Evolutionary conservation across 768 basidiomycete species (phyloP).

Genomic region (Panaeolus cyanescens): DNA sequence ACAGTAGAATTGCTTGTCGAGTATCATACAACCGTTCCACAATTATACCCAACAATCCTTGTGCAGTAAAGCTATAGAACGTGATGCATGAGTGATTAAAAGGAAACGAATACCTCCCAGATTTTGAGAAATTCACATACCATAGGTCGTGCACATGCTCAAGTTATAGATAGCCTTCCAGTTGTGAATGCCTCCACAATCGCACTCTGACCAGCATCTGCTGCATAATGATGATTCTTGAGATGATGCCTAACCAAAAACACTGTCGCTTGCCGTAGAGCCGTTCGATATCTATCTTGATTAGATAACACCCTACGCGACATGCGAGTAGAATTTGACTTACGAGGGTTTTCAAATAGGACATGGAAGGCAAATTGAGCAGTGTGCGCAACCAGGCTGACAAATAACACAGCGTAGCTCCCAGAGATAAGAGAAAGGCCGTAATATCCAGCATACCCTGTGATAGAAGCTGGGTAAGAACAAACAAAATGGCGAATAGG

Average conservation of each 20-base stretch:
- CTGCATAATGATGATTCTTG: constrained; percentile 90
- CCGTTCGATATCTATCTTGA: constrained; percentile 78
- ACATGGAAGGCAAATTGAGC: constrained; percentile 96
- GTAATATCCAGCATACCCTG: constrained; percentile 95
- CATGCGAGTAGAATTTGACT: constrained; percentile 29
- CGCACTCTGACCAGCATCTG: constrained; percentile 68
- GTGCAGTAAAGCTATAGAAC: too few species aligned
- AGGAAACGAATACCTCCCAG: too few species aligned
- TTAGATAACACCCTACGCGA: neutral
- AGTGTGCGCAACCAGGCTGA: constrained; percentile 89
- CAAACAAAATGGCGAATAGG: constrained; percentile 1
- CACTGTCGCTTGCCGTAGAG: constrained; percentile 92
- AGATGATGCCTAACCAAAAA: constrained; percentile 93
- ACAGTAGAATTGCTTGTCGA: too few species aligned
- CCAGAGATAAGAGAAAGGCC: constrained; percentile 90
- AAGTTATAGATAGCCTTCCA: constrained; percentile 95
- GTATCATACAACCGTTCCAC: too few species aligned
- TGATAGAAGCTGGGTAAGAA: neutral
- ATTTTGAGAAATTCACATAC: too few species aligned
- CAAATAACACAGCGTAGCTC: constrained; percentile 89
- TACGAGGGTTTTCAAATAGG: constrained; percentile 97
- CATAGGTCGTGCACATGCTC: constrained; percentile 94
- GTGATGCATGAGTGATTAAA: too few species aligned
- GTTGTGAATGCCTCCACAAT: constrained; percentile 94
- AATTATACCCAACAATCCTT: too few species aligned